Conservation (phyloP, 331 rosid species). For the Pyrus hybrid region DNA sequence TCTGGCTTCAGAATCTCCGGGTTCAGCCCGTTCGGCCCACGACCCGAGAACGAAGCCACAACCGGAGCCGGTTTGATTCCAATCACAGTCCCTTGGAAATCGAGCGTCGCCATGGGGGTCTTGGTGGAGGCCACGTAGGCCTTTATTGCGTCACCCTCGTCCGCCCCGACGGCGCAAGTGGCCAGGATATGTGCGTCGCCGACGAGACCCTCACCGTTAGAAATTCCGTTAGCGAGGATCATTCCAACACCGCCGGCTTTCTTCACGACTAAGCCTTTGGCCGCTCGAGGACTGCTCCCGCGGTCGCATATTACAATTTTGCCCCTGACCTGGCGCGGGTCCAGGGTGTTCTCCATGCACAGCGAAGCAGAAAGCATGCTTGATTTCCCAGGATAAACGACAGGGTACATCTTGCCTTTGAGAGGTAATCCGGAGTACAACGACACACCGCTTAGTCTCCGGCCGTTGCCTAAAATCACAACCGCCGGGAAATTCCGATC, state of each 20-base stretch:
- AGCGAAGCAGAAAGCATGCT: conserved; percentile 63
- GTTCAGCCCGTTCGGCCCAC: conserved; percentile 71
- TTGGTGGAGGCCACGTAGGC: conserved; percentile 44
- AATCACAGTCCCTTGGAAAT: conserved; percentile 65
- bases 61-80: conserved; percentile 95
- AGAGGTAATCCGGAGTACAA: conserved; percentile 64
- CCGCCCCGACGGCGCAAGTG: conserved; percentile 68
- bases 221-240: conserved; percentile 71
- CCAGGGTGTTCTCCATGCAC: conserved; percentile 79
- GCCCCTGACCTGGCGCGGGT: conserved; percentile 51
- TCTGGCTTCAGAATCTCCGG: conserved; percentile 90
- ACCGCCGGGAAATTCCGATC: conserved; percentile 78
- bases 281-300: conserved; percentile 74
- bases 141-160: conserved; percentile 60
- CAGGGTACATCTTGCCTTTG: conserved; percentile 52
- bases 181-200: conserved; percentile 87
- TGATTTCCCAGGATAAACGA: conserved; percentile 76
- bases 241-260: conserved; percentile 88
- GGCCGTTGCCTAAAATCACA: conserved; percentile 55
- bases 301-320: conserved; percentile 81
- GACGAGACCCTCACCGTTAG: conserved; percentile 82
- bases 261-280: conserved; percentile 75
- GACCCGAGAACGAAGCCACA: conserved; percentile 73
- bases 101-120: conserved; percentile 60
- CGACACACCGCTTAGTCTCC: conserved; percentile 62